Percentiles rank a stretch among this genome's conserved stretches.
These are phyloP conservation scores for Neonectria coccinea DNA, from an alignment of 2,329 filamentous ascomycete species.

Conservation along the genomic window DNA sequence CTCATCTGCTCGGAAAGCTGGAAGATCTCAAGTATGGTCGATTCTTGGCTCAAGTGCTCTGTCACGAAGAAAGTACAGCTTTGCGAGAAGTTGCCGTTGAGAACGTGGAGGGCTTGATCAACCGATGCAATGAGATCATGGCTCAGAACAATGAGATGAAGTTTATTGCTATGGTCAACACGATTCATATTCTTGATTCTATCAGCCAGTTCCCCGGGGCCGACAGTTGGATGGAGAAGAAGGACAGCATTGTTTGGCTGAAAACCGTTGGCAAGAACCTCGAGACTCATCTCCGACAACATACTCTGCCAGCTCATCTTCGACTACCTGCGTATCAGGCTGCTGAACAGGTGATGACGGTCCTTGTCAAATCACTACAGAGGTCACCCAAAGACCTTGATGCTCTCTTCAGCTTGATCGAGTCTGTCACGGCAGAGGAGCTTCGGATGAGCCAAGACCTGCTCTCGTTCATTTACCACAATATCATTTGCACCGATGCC, in stretches of 20 bases:
- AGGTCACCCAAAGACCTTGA: conserved; percentile 82
- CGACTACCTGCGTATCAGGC: conserved; percentile 90
- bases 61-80: conserved; percentile 77
- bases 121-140: conserved; percentile 72
- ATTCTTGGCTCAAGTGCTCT: conserved; percentile 88
- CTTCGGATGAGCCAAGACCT: conserved; percentile 82
- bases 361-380: conserved; percentile 84
- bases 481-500: conserved; percentile 86
- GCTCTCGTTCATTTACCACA: conserved; percentile 84
- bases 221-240: conserved; percentile 78
- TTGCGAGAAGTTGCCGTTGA: conserved; percentile 80
- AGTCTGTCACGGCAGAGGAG: conserved; percentile 84
- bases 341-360: conserved; percentile 85
- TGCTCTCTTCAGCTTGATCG: conserved; percentile 85
- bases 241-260: conserved; percentile 70
- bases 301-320: conserved; percentile 76
- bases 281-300: conserved; percentile 77
- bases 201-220: conserved; percentile 75
- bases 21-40: conserved; percentile 90
- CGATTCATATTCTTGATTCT: conserved; percentile 85
- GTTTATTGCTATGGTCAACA: conserved; percentile 81
- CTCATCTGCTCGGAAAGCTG: conserved; percentile 80
- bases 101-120: conserved; percentile 79
- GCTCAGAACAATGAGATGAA: conserved; percentile 76
- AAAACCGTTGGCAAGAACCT: conserved; percentile 80